A percentile compares a stretch with the other conserved stretches of the same genome.
Evolutionary conservation across 1,284 basidiomycete species (phyloP).

Genomic region (Tilletia caries): DNA sequence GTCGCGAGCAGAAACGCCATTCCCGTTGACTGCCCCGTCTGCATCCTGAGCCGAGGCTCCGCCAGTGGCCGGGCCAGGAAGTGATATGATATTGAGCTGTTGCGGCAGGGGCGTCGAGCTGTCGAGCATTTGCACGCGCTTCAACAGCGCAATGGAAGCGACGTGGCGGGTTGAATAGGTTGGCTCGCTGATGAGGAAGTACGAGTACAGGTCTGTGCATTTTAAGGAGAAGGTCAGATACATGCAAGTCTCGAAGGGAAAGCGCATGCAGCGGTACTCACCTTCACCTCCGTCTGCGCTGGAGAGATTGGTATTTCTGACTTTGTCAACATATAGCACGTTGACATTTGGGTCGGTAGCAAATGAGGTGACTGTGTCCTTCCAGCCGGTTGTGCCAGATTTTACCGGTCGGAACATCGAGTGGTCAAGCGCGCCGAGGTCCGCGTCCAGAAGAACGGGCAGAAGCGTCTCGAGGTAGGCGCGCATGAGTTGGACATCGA

Average conservation of each 20-base stretch:
- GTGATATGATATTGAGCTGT: conserved; percentile 86
- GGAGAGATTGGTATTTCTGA: conserved; percentile 20
- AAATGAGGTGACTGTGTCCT: conserved; percentile 29
- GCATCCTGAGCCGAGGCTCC: conserved; percentile 11
- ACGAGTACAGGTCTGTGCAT: conserved; percentile 9
- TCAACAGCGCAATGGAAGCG: conserved; percentile 89
- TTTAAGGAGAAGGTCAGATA: not conserved
- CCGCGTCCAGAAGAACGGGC: conserved; percentile 30
- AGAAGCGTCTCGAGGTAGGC: conserved; percentile 31
- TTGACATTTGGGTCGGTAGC: conserved; percentile 35
- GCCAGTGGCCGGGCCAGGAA: conserved; percentile 77
- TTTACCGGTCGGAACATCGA: conserved; percentile 27
- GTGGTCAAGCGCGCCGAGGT: conserved; percentile 23
- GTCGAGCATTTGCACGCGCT: conserved; percentile 80
- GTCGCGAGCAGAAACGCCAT: conserved; percentile 11
- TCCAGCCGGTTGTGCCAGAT: conserved; percentile 22
- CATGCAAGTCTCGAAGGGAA: no score
- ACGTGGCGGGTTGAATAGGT: conserved; percentile 75
- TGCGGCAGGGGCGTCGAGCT: conserved; percentile 70
- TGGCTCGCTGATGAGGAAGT: conserved; percentile 1
- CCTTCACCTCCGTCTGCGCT: conserved; percentile 12
- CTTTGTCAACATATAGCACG: conserved; percentile 42
- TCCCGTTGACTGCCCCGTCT: conserved; percentile 14
- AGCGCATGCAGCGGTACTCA: conserved; percentile 14
- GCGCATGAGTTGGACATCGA: conserved; percentile 8